Percentiles rank a stretch among this genome's conserved stretches.
Evolutionary conservation across 2,329 filamentous ascomycete species (phyloP).

Genomic region (Verticillium nonalfalfae): DNA sequence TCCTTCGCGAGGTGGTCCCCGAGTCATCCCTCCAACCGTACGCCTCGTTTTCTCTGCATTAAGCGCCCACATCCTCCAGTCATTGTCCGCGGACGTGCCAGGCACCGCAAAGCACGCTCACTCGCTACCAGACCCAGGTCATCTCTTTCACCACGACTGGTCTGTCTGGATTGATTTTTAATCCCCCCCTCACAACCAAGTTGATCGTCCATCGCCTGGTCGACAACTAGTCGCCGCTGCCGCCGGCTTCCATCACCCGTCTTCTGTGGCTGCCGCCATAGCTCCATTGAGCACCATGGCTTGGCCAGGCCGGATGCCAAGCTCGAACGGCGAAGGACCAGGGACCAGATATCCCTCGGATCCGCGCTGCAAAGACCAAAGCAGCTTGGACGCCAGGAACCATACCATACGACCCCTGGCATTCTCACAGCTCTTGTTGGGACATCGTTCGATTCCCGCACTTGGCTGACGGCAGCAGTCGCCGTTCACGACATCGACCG

Average conservation of each 20-base stretch:
- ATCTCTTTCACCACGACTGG: neutral
- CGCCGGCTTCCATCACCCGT: neutral
- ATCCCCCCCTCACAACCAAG: neutral
- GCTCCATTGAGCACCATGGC: conserved; percentile 1
- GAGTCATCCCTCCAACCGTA: conserved; percentile 34
- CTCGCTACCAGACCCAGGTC: neutral
- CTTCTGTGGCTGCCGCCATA: neutral
- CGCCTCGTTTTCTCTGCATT: conserved; percentile 29
- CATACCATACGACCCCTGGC: neutral
- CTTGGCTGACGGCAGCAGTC: conserved; percentile 3
- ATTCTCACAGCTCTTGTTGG: neutral
- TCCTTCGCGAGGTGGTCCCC: conserved; percentile 36
- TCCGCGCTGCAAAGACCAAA: neutral
- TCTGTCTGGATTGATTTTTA: neutral
- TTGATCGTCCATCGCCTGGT: conserved; percentile 15
- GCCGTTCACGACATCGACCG: neutral
- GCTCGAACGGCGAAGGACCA: neutral
- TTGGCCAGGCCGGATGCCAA: conserved; percentile 1
- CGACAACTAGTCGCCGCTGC: conserved; percentile 16
- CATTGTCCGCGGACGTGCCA: neutral
- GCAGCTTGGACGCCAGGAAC: neutral
- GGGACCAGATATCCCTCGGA: neutral
- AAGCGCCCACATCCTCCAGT: conserved; percentile 34
- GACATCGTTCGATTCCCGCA: conserved; percentile 1
- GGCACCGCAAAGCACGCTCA: neutral